Base-by-base conservation (phyloP, 306 rosid genomes). In the Astragalus membranaceus region DNA sequence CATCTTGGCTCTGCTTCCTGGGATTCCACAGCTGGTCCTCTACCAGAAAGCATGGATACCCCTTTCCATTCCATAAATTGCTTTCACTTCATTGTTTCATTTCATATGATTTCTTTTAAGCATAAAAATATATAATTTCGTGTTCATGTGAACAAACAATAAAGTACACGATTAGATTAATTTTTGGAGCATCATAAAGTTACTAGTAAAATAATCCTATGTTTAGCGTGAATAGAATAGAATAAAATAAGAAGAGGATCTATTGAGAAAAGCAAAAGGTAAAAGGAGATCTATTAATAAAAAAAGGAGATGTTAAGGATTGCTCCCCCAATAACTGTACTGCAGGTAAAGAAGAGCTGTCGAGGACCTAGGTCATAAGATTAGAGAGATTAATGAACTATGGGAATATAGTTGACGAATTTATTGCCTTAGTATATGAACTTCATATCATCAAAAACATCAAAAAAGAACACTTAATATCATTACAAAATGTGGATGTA, bases 1-100 rank as follows among this genome's bases (percentile, higher is more conserved):
- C 69, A 69, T 48, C 69, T 63, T 37, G 30, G 20, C 50, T 57
- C 68, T 67, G 26, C 14, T 55, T 57, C 74, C 32, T 66, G 41
- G 67, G 50, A 66, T 73, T 67, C 47, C 72, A 33, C 49, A 20
- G n/a, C 39, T 62, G 67, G 33, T 44, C 47, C 47, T 44, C 37
- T 35, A 16, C 54, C 58, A 58, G 15, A 72, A 59, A 33, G 6
- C 42, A 62, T 35, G 12, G 54, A 50, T 50, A 35, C 70, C 44
- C 17, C n/a, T 42, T 62, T 39, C 20, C 14, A 42, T 39, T 61
- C 16, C 44, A 26, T 46, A 13, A 44, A 41, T 42, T 2, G 3
- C 3, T 60, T 33, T n/a, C 8, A 51, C 32, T 51, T 17, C n/a
- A 4, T 10, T 50, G 30, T 15, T 8, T 16, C 10, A 10, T 15